These are phyloP conservation scores for Cladorrhinum sp. DNA, from an alignment of 2,329 filamentous ascomycete genomes.

Conservation along the genomic window DNA sequence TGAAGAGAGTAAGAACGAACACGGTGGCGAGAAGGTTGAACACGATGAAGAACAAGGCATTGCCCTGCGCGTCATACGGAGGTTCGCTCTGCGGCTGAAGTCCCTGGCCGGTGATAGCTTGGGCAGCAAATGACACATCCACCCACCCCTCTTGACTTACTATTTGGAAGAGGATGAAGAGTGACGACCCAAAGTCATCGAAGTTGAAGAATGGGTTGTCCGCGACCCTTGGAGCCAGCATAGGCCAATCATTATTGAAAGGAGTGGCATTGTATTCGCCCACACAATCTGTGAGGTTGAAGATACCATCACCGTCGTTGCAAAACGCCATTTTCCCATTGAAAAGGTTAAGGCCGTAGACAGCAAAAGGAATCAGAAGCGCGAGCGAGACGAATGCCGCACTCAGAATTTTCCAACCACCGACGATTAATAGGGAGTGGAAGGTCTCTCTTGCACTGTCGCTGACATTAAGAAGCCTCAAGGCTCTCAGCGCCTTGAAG, in stretches of 20 bases:
- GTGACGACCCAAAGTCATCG: conserved; percentile 86
- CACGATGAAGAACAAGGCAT: conserved; percentile 89
- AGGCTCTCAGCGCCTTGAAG: conserved; percentile 91
- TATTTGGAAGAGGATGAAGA: conserved; percentile 98
- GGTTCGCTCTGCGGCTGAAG: conserved; percentile 68
- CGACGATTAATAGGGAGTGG: conserved; percentile 90
- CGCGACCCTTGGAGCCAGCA: conserved; percentile 78
- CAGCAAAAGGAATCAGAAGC: conserved; percentile 91
- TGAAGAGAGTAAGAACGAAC: conserved; percentile 94
- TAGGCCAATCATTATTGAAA: conserved; percentile 69
- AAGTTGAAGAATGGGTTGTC: conserved; percentile 85
- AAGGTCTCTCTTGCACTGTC: conserved; percentile 95
- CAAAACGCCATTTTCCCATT: conserved; percentile 75
- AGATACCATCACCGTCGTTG: conserved; percentile 66
- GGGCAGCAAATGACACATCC: conserved; percentile 82
- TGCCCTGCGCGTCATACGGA: conserved; percentile 60
- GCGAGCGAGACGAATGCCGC: conserved; percentile 90
- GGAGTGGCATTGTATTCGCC: conserved; percentile 77
- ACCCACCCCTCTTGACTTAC: conserved; percentile 98
- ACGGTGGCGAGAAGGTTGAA: conserved; percentile 97
- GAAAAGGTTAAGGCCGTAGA: conserved; percentile 93
- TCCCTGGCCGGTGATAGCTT: conserved; percentile 74
- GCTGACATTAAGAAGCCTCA: conserved; percentile 90
- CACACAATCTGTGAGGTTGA: conserved; percentile 69
- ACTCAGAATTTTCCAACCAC: conserved; percentile 89